These are phyloP conservation scores for Podila epigama DNA, from an alignment of 192 early-diverging fungal genomes.

Conservation along the genomic window DNA sequence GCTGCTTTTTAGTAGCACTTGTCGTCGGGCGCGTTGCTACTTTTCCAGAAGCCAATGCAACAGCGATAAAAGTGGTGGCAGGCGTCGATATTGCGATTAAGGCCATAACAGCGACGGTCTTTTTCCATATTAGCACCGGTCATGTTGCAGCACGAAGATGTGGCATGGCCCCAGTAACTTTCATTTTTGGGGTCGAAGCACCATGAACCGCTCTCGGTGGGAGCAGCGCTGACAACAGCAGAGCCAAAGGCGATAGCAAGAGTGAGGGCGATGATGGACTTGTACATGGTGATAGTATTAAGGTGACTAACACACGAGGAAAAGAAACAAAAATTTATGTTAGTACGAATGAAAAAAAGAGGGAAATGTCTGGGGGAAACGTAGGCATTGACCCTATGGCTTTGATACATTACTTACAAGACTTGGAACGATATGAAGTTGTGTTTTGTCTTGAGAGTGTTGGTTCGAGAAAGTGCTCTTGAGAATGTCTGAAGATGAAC, in stretches of 20 bases:
- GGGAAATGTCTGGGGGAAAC: not conserved
- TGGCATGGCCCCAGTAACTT: too few relatives aligned
- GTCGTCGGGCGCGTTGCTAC: conserved; percentile 18
- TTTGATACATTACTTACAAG: conserved; percentile 2
- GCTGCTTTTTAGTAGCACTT: conserved; percentile 16
- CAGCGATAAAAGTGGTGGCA: conserved; percentile 30
- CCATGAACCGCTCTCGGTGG: not conserved
- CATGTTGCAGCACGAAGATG: too few relatives aligned
- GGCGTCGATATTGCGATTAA: not conserved
- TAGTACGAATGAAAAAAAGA: not conserved
- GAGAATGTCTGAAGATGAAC: conserved; percentile 11
- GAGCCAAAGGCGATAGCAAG: conserved; percentile 18
- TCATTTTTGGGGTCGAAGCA: too few relatives aligned
- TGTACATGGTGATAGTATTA: conserved; percentile 16
- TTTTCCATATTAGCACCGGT: conserved; percentile 13
- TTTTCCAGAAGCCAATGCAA: conserved; percentile 26
- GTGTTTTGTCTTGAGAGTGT: conserved; percentile 10
- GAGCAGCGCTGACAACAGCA: conserved; percentile 15
- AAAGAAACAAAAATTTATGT: not conserved
- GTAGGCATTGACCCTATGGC: not conserved
- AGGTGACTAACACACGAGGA: not conserved
- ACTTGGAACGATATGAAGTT: not conserved
- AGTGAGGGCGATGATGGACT: conserved; percentile 29
- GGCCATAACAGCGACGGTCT: conserved; percentile 31
- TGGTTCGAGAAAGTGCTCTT: conserved; percentile 6